Conservation (phyloP, 805 yeast genomes). For the Scheffersomyces stipitis region DNA sequence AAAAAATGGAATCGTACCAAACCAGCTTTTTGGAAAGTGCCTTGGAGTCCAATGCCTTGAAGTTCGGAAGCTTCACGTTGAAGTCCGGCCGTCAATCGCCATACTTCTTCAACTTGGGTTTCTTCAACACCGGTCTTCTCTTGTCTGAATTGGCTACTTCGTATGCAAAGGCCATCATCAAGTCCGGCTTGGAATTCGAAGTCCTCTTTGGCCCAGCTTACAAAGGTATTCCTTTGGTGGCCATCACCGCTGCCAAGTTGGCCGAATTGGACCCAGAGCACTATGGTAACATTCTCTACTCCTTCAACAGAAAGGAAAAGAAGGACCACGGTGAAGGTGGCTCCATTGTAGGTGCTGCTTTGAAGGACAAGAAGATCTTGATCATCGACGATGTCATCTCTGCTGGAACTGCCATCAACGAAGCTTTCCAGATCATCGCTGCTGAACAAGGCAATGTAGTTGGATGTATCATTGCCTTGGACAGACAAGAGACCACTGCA, state of each 20-base stretch:
- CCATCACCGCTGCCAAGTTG: conserved; percentile 86
- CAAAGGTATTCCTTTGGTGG: conserved; percentile 95
- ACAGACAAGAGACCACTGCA: conserved; percentile 87
- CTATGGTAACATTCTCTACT: conserved; percentile 71
- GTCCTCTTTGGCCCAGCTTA: conserved; percentile 96
- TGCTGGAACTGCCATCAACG: conserved; percentile 97
- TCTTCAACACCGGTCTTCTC: conserved; percentile 76
- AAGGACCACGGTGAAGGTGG: conserved; percentile 99
- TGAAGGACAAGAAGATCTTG: conserved; percentile 69
- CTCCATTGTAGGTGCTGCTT: conserved; percentile 78
- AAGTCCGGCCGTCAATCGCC: conserved; percentile 95
- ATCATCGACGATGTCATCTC: conserved; percentile 98
- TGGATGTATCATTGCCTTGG: conserved; percentile 88
- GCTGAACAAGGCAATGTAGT: conserved; percentile 70
- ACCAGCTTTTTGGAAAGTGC: conserved; percentile 78
- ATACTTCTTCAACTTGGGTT: conserved; percentile 92
- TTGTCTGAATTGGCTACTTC: conserved; percentile 82
- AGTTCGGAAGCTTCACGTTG: conserved; percentile 85
- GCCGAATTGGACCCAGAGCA: conserved; percentile 87
- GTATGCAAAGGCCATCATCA: conserved; percentile 85
- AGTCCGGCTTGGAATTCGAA: conserved; percentile 80
- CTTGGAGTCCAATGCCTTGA: conserved; percentile 74
- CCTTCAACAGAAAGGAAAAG: conserved; percentile 96
- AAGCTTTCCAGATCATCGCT: conserved; percentile 80
- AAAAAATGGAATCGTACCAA: conserved; percentile 48